Evolutionary conservation across 495 filamentous ascomycete species (phyloP), one percentile per base, ranked within the genome.

Genomic region (Penicillium angulare): DNA sequence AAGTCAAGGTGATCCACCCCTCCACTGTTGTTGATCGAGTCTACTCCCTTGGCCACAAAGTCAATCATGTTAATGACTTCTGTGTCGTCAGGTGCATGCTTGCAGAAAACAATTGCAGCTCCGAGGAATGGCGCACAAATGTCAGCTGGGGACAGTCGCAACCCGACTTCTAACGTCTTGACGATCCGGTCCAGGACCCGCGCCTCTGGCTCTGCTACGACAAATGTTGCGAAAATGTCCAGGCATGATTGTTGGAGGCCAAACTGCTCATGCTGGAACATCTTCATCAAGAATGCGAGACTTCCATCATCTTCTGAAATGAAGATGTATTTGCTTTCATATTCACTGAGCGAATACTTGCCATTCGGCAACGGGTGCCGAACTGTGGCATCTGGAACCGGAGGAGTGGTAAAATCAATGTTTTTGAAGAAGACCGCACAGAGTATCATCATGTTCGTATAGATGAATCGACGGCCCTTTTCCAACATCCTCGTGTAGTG

Each of bases 1-100:
- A 86, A 86, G 1, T 71, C 61, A 9, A 85, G 63, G 60, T 86
- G 82, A 47, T 85, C 83, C 49, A 62, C 63, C 5, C 83, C 82
- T 15, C 81, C 84, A 44, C 69, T 71, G 21, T 67, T 69, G 22
- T 76, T 76, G 53, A 85, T 82, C 16, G 79, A 76, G 2, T 79
- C 71, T 12, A 87, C 72, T 17, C 80, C 79, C 38, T 73, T 69
- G 15, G 81, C 72, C 48, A 83, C 76, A 44, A 69, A 74, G 32
- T 63, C 58, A 16, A 85, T 74, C 47, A 85, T 55, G 7, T 66
- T 60, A 23, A 67, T 51, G 23, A 80, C 68, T 17, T 70, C 59
- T 2, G 45, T 53, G 27, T 68, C 53, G 22, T 66, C 67, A 13
- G 71, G 71, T 33, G 73, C 68, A 33, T 50, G 56, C 35, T 72